Evolutionary conservation across 805 yeast species (phyloP), one percentile per base, ranked within the genome.

Genomic region (Candida nonsorbophila): DNA sequence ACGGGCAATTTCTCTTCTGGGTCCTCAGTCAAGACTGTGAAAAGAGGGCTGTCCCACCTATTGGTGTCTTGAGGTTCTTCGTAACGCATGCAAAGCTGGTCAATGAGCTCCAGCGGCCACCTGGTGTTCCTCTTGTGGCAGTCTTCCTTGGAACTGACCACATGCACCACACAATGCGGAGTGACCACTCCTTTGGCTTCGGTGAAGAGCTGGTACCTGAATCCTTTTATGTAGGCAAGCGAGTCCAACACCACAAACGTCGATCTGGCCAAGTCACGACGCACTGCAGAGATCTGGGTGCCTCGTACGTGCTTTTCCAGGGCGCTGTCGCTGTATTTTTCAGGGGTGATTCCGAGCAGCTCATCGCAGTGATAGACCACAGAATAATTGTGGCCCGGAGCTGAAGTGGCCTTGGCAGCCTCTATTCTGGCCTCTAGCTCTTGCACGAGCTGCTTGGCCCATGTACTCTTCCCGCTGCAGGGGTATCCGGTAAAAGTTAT

Each of bases 21-120:
- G 23, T 52, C 45, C 28, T 72, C 76, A 44, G 63, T 70, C 3
- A 77, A 71, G 1, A 88, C 55, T 0, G 85, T 76, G 48, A 87
- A 79, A 37, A 90, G 59, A 5, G 98, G 98, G 4, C 94, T 77
- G 49, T 92, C 98, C 98, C 98, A 92, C 36, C 96, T 62, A 16
- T 80, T 74, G 45, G 74, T 73, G 18, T 78, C 77, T 49, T 85
- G 82, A 1, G 98, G 98, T 51, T 92, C 98, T 55, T 92, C 98
- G 49, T 79, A 92, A 35, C 98, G 58, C 76, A 87, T 83, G 3
- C 76, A 70, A 33, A 90, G 60, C 29, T 81, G 88, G 10, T 68
- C 67, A 22, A 87, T 60, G 16, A 85, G 55, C 19, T 73, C 77
- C 2, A 62, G 67, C 25, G 75, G 79, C 95, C 95, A 87, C 9